Evolutionary conservation across 805 yeast genomes (phyloP), one percentile per base, ranked within the genome.

Genomic region (Lachancea fermentati): DNA sequence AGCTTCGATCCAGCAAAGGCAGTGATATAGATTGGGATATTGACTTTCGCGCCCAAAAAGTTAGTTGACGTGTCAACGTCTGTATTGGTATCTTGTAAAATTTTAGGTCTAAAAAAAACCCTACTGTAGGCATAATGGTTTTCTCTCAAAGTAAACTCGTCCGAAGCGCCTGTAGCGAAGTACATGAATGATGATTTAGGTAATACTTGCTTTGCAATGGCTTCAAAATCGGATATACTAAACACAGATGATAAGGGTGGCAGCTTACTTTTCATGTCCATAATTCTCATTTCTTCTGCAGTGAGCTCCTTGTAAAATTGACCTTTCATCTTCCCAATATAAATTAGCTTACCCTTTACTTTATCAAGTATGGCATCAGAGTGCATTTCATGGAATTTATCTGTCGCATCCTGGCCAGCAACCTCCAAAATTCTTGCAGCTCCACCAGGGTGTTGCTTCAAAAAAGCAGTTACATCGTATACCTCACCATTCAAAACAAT

Each of bases 391-490:
- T 61, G 41, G 39, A 64, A 64, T 42, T 58, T 64, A 13, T 57
- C 64, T 2, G 95, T 85, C 2, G 94, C 95, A 55, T 88, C 96
- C 37, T 68, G 66, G 0, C 96, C 96, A 1, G 95, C 94, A 50
- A 81, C 76, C 39, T 76, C 73, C 79, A 85, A 69, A 34, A 87
- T 65, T 56, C 85, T 83, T 6, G 72, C 76, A 4, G 71, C 78
- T 2, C 97, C 97, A 22, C 97, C 97, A 0, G 97, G 97, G 52
- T 88, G 96, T 57, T 76, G 85, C 41, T 72, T 65, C 22, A 88
- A 52, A 58, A 88, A 88, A 5, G 83, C 79, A 1, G 96, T 81
- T 11, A 88, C 70, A 54, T 88, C 85, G 65, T 82, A 88, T 4
- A 88, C 93, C 49, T 76, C 79, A 7, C 87, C 85, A 38, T 76